Conservation (phyloP, 768 basidiomycete species). For the Mrakia gelida region DNA sequence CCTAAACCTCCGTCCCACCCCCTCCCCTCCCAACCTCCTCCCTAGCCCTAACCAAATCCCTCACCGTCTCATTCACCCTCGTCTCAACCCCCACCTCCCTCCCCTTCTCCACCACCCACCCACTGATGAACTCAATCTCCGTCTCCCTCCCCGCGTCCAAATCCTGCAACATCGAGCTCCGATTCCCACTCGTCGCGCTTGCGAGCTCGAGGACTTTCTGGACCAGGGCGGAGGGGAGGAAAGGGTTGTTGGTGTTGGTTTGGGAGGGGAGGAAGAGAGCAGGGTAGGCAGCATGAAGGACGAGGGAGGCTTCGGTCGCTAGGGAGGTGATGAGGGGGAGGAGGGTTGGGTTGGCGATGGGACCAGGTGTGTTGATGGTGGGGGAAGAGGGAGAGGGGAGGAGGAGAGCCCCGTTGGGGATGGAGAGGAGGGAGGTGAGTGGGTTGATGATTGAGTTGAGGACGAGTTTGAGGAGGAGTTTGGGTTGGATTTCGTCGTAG, state of each 20-base stretch:
- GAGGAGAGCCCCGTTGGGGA: slow-evolving; percentile 73
- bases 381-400: too few relatives aligned
- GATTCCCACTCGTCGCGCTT: slow-evolving; percentile 58
- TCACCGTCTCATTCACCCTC: slow-evolving; percentile 47
- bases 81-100: slow-evolving; percentile 55
- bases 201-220: slow-evolving; percentile 53
- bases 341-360: slow-evolving; percentile 41
- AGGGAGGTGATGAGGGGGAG: slow-evolving; percentile 52
- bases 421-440: slow-evolving; percentile 72
- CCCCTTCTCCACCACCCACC: slow-evolving; percentile 68
- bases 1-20: too few relatives aligned
- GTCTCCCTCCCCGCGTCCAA: slow-evolving; percentile 58
- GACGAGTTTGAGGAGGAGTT: slow-evolving; percentile 72
- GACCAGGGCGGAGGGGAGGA: slow-evolving; percentile 28
- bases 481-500: slow-evolving; percentile 61
- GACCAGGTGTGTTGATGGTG: background rate
- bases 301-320: slow-evolving; percentile 65
- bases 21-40: background rate
- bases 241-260: slow-evolving; percentile 36
- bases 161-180: slow-evolving; percentile 77
- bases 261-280: slow-evolving; percentile 39
- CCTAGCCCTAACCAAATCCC: slow-evolving; percentile 27
- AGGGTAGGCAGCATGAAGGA: slow-evolving; percentile 50
- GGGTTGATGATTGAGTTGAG: slow-evolving; percentile 80
- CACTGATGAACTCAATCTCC: slow-evolving; percentile 78